Conservation (phyloP, 805 yeast species). For the Starmerella powellii region DNA sequence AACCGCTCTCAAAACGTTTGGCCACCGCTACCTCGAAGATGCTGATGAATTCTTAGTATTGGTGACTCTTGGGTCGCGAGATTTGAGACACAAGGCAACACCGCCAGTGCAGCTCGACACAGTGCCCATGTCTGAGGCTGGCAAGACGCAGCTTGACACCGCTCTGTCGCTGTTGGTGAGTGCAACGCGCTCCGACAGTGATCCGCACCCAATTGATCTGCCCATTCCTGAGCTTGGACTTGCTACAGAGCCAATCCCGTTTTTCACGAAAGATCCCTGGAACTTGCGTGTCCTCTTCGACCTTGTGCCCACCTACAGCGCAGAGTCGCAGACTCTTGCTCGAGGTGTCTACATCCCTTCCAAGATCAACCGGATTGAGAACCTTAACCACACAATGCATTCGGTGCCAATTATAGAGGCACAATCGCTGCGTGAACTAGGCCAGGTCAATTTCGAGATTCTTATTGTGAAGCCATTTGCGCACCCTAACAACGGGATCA, state of each 20-base stretch:
- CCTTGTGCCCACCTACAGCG: slow-evolving; percentile 68
- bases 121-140: slow-evolving; percentile 64
- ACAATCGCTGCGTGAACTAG: slow-evolving; percentile 60
- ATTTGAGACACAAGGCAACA: slow-evolving; percentile 44
- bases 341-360: slow-evolving; percentile 72
- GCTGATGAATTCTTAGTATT: slow-evolving; percentile 57
- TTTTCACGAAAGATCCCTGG: slow-evolving; percentile 37
- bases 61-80: slow-evolving; percentile 78
- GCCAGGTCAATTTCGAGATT: slow-evolving; percentile 64
- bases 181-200: slow-evolving; percentile 33
- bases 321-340: slow-evolving; percentile 43
- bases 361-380: slow-evolving; percentile 34
- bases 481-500: slow-evolving; percentile 55
- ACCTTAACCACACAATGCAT: slow-evolving; percentile 46
- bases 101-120: slow-evolving; percentile 54
- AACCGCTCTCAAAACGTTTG: slow-evolving; percentile 68
- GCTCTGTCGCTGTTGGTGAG: slow-evolving; percentile 64
- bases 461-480: slow-evolving; percentile 58
- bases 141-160: slow-evolving; percentile 76
- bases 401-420: slow-evolving; percentile 69
- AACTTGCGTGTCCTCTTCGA: slow-evolving; percentile 58
- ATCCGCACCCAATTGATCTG: slow-evolving; percentile 57
- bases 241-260: slow-evolving; percentile 53
- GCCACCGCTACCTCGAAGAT: slow-evolving; percentile 56
- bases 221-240: slow-evolving; percentile 69